Conservation (phyloP, 2,329 filamentous ascomycete species). For the Fusarium succisae region DNA sequence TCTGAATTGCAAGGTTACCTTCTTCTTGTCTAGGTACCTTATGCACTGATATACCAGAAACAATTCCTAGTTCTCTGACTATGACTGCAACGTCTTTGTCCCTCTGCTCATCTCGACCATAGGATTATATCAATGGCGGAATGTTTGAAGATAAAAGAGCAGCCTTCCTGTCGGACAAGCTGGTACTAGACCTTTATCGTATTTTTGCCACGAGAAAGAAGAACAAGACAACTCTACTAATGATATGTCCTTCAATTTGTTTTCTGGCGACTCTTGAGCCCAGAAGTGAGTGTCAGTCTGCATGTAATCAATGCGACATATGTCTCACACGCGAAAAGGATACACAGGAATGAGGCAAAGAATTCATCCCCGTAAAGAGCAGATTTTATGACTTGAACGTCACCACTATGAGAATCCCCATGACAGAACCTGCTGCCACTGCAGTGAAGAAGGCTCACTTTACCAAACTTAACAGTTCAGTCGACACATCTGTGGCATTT, state of each 20-base stretch:
- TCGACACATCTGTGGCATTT: neutral
- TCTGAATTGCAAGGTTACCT: neutral
- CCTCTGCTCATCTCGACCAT: neutral
- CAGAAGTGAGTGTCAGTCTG: neutral
- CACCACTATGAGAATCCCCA: too few species aligned
- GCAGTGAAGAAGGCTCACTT: neutral
- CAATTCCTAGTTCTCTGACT: neutral
- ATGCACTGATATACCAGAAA: neutral
- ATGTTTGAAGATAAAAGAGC: neutral
- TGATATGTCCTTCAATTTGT: neutral
- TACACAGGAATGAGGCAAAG: neutral
- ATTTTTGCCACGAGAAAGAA: neutral
- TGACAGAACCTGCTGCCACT: neutral
- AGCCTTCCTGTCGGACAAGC: neutral
- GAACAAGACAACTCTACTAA: neutral
- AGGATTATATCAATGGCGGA: neutral
- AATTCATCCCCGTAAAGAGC: neutral
- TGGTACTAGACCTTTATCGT: neutral
- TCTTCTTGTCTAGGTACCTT: neutral
- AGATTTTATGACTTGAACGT: too few species aligned
- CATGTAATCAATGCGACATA: neutral
- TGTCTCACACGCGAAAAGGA: neutral
- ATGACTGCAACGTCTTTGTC: neutral
- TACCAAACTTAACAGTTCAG: neutral
- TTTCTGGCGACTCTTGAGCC: neutral